Base-by-base conservation (phyloP, 768 basidiomycete species). In the Chiua virens region DNA sequence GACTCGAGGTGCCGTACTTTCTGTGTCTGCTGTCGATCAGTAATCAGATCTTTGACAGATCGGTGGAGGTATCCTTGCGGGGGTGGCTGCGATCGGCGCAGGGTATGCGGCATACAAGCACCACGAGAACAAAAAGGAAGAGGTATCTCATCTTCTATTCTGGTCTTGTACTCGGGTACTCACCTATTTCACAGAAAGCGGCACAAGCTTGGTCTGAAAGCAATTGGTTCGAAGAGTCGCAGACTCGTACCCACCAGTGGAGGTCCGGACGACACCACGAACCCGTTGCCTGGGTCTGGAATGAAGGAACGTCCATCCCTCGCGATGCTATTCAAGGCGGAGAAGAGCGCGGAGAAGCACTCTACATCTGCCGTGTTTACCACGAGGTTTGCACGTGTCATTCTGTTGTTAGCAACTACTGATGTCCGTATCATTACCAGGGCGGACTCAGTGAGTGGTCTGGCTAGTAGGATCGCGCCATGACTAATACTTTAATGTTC, bases 241-340 rank as follows among this genome's bases (percentile, higher is more conserved):
- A 78, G 56, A 50, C 41, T n/a, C 81, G 82, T 53, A 81, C 83
- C 11, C 65, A 73, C 7, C 67, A 74, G 10, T 86, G 74, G 71
- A 64, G 73, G 57, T 59, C 61, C 13, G 64, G 75, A 18, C 78
- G 77, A 1, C 75, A 75, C 18, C 62, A 64, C 0, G 73, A 63
- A 1, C 82, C 85, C 4, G 73, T 75, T 13, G 80, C 79, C 20
- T 91, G 88, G 88, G 58, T 87, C 32, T 73, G 83, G 43, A 78
- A 72, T 35, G 70, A 80, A 37, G 85, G 85, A 45, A 81, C 72
- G 59, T 62, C 74, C 30, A 85, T 89, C 50, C 87, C 87, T 25
- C 61, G 58, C 3, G 71, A 72, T 45, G 85, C 86, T 22, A 76
- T 89, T 51, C 63, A 68, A 34, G 82, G 81, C 9, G 85, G 82